Conservation (phyloP, 495 filamentous ascomycete genomes). For the Immersiella caudata region DNA sequence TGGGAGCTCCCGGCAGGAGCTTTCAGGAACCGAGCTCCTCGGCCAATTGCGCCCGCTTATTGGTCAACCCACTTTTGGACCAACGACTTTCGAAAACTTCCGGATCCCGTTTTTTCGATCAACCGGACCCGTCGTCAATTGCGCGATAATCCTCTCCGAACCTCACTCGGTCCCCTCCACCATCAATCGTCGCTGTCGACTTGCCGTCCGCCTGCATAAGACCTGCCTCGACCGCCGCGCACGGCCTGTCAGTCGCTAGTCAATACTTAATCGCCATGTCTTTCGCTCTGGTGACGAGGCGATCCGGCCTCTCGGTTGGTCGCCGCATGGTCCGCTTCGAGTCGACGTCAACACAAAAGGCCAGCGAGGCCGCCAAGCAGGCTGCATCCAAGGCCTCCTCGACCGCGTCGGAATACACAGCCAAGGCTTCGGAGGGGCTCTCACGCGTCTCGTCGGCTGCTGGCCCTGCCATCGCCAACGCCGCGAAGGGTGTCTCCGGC, state of each 20-base stretch:
- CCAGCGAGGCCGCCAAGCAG: constrained; percentile 60
- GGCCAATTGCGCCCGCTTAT: constrained; percentile 35
- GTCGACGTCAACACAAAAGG: constrained; percentile 57
- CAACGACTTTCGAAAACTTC: constrained; percentile 40
- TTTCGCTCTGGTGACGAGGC: constrained; percentile 37
- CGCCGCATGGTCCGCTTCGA: constrained; percentile 54
- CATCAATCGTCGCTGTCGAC: background rate
- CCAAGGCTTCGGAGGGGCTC: constrained; percentile 83
- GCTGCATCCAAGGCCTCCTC: constrained; percentile 66
- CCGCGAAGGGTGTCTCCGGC: constrained; percentile 63
- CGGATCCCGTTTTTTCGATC: constrained; percentile 39
- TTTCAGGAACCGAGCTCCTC: constrained; percentile 13
- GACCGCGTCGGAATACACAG: constrained; percentile 62
- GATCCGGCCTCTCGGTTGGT: constrained; percentile 42
- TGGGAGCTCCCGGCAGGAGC: constrained; percentile 13
- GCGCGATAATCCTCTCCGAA: constrained; percentile 36
- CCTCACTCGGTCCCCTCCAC: constrained; percentile 12
- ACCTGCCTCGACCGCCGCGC: background rate
- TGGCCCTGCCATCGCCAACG: constrained; percentile 72
- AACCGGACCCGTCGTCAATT: constrained; percentile 18
- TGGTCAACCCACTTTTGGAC: constrained; percentile 30
- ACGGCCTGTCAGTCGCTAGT: background rate
- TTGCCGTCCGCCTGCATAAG: background rate
- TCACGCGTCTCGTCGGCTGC: constrained; percentile 80
- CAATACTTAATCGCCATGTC: constrained; percentile 29